Conservation (phyloP, 345 rosid species). For the Garcia nutans region DNA sequence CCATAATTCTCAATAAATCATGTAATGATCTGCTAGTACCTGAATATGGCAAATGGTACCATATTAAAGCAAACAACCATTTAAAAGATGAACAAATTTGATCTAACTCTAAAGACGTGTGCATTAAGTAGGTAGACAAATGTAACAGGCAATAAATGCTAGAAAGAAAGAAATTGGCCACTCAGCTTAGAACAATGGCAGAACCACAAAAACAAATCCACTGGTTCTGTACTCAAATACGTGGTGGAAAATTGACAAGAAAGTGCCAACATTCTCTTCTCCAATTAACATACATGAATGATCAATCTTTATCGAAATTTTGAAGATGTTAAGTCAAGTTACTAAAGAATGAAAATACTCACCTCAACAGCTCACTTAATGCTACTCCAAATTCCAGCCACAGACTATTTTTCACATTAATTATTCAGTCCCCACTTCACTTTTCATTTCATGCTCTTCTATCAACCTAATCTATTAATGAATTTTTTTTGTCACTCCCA, state of each 20-base stretch:
- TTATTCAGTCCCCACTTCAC: slow-evolving; percentile 22
- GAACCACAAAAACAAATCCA: slow-evolving; percentile 10
- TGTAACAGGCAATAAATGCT: neutral
- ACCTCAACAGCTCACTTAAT: slow-evolving; percentile 18
- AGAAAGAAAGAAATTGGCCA: neutral
- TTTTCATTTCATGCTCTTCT: neutral
- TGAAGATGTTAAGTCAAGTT: neutral
- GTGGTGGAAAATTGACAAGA: slow-evolving; percentile 19
- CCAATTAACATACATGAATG: neutral
- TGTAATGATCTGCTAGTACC: neutral
- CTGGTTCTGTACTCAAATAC: slow-evolving; percentile 3
- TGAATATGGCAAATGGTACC: neutral
- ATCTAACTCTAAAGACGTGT: neutral
- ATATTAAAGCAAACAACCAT: neutral
- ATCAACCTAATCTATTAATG: neutral
- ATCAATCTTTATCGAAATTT: slow-evolving; percentile 4
- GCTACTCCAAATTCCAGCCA: slow-evolving; percentile 34
- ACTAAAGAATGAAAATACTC: neutral
- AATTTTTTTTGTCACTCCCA: neutral
- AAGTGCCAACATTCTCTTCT: slow-evolving; percentile 14
- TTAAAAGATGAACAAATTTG: neutral
- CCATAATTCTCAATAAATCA: neutral
- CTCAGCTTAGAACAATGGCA: neutral
- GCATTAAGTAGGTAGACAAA: neutral
- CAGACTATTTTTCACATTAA: slow-evolving; percentile 54